These are phyloP conservation scores for Hydrangea macrophylla DNA, from an alignment of 148 eudicot genomes.

Conservation along the genomic window DNA sequence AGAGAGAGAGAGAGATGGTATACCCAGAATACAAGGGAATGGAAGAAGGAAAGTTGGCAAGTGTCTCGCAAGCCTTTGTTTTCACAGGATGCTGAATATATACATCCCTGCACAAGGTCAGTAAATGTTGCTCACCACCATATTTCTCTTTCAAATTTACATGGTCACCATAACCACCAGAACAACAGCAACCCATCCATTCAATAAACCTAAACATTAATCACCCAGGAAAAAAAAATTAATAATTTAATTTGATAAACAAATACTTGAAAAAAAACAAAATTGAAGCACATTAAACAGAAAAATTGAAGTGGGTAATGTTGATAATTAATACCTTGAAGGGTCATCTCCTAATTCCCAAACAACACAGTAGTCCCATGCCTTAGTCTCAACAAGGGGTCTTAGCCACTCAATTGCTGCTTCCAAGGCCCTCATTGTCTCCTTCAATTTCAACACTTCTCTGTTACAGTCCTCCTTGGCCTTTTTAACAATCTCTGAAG, in stretches of 20 bases:
- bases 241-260: background rate
- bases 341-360: conserved; percentile 77
- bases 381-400: conserved; percentile 34
- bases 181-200: conserved; percentile 73
- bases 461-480: background rate
- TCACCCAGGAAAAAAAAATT: background rate
- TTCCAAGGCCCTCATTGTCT: conserved; percentile 52
- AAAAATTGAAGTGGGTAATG: background rate
- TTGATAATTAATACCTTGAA: conserved; percentile 45
- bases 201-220: conserved; percentile 52
- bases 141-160: conserved; percentile 24
- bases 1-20: conserved; percentile 18
- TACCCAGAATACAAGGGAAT: conserved; percentile 76
- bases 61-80: conserved; percentile 53
- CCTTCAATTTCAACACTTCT: conserved; percentile 4
- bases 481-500: no score
- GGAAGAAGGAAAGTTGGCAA: conserved; percentile 49
- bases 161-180: conserved; percentile 35
- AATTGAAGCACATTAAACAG: background rate
- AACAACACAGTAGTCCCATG: conserved; percentile 80
- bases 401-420: conserved; percentile 47
- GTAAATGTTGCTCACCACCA: conserved; percentile 1
- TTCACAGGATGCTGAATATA: conserved; percentile 38
- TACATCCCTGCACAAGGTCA: conserved; percentile 51
- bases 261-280: no score